Conservation (phyloP, 1,284 basidiomycete species). For the Phenoliferia sp. region DNA sequence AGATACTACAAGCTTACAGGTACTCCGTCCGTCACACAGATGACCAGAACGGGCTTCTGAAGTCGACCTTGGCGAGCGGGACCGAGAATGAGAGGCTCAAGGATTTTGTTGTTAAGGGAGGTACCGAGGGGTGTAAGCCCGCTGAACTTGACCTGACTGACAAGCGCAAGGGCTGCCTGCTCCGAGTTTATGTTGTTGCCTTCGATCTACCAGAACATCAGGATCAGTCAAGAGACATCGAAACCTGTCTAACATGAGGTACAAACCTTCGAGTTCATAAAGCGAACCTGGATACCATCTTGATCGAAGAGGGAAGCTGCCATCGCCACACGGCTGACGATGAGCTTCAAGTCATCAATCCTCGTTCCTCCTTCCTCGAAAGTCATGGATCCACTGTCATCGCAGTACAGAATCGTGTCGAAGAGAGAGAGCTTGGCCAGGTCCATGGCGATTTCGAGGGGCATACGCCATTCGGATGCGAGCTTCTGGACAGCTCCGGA, state of each 20-base stretch:
- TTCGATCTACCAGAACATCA: constrained; percentile 47
- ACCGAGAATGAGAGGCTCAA: constrained; percentile 46
- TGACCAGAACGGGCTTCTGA: constrained; percentile 47
- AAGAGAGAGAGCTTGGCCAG: constrained; percentile 44
- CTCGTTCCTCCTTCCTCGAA: constrained; percentile 37
- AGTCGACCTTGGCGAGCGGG: constrained; percentile 43
- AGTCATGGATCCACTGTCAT: constrained; percentile 24
- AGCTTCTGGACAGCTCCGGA: constrained; percentile 45
- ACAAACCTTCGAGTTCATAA: constrained; percentile 11
- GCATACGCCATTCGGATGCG: constrained; percentile 43
- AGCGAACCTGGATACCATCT: constrained; percentile 11
- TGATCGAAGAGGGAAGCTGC: constrained; percentile 47
- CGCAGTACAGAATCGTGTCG: constrained; percentile 18
- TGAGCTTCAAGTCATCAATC: constrained; percentile 35
- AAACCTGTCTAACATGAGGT: constrained; percentile 22
- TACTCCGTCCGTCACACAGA: constrained; percentile 37
- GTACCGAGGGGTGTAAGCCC: constrained; percentile 41
- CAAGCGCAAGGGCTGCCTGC: constrained; percentile 42
- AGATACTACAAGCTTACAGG: constrained; percentile 10
- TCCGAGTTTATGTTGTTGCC: constrained; percentile 47
- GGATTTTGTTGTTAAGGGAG: constrained; percentile 45
- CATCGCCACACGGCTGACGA: constrained; percentile 41
- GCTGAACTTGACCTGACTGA: constrained; percentile 47
- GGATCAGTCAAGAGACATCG: constrained; percentile 29
- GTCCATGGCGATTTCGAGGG: constrained; percentile 43